Evolutionary conservation across 148 eudicot genomes (phyloP).

Genomic region (Oxyria digyna): DNA sequence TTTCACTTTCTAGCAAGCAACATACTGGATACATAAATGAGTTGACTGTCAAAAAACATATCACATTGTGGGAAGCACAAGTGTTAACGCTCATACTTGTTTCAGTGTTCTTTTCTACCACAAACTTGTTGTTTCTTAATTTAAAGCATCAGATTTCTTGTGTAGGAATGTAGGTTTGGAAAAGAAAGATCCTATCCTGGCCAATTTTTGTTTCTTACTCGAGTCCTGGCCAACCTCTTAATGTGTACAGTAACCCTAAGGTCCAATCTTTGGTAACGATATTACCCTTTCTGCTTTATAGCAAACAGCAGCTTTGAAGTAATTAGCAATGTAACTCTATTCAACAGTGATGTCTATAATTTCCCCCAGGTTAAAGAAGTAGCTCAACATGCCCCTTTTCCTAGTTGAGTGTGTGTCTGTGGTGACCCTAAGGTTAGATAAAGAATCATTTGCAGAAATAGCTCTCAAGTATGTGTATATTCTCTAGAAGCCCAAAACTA

Average conservation of each 20-base stretch:
- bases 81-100: not conserved
- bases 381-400: not conserved
- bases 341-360: not conserved
- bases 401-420: not conserved
- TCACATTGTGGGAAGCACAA: not conserved
- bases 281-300: not conserved
- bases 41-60: not conserved
- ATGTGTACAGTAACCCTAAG: not conserved
- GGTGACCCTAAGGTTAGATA: not conserved
- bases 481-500: not conserved
- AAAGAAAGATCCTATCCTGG: not conserved
- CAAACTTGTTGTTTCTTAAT: not conserved
- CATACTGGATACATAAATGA: not conserved
- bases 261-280: not conserved
- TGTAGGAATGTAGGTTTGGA: not conserved
- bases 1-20: not conserved
- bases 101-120: not conserved
- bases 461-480: not conserved
- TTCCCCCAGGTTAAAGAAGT: not conserved
- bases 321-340: not conserved
- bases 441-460: not conserved
- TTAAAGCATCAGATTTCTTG: not conserved
- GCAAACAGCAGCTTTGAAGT: not conserved
- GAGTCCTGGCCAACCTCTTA: not conserved
- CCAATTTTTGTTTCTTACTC: not conserved